These are phyloP conservation scores for Coccomyxa subellipsoidea DNA, from an alignment of 163 green algal species.

Conservation along the genomic window DNA sequence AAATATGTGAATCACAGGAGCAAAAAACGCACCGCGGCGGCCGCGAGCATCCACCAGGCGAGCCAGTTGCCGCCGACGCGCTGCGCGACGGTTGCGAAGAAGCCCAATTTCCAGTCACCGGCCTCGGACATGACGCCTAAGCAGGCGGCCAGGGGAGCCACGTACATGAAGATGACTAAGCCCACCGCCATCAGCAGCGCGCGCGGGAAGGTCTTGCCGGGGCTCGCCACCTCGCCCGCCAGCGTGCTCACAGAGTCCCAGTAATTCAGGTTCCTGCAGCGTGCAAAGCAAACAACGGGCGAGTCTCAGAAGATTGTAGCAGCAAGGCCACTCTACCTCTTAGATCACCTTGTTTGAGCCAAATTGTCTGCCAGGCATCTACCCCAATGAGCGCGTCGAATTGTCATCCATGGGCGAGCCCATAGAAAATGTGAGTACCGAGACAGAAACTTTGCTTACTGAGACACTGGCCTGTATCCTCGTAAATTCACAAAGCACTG, in stretches of 20 bases:
- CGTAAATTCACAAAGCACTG: too few relatives aligned
- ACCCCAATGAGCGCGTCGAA: too few relatives aligned
- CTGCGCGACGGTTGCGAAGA: constrained; percentile 71
- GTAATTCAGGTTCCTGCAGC: constrained; percentile 93
- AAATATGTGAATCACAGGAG: too few relatives aligned
- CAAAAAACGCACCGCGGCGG: constrained; percentile 28
- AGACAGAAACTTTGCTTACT: too few relatives aligned
- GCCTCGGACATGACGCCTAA: constrained; percentile 61
- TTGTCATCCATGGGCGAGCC: too few relatives aligned
- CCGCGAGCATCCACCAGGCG: constrained; percentile 76
- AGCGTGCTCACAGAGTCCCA: constrained; percentile 90
- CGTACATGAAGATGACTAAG: constrained; percentile 82
- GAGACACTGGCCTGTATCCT: too few relatives aligned
- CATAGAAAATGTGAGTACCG: too few relatives aligned
- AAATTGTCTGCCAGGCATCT: too few relatives aligned
- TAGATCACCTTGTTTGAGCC: too few relatives aligned
- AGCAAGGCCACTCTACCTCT: too few relatives aligned
- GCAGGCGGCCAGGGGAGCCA: constrained; percentile 84
- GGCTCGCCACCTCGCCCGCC: constrained; percentile 82
- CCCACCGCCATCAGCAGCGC: constrained; percentile 74
- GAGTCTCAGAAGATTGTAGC: background rate
- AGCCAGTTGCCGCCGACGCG: constrained; percentile 82
- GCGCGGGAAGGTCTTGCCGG: constrained; percentile 76
- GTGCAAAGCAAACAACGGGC: background rate
- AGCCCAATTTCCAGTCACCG: constrained; percentile 79